phyloP scores from a whole-genome alignment of 176 grass and related monocot species.

The Triticum aestivum region DNA sequence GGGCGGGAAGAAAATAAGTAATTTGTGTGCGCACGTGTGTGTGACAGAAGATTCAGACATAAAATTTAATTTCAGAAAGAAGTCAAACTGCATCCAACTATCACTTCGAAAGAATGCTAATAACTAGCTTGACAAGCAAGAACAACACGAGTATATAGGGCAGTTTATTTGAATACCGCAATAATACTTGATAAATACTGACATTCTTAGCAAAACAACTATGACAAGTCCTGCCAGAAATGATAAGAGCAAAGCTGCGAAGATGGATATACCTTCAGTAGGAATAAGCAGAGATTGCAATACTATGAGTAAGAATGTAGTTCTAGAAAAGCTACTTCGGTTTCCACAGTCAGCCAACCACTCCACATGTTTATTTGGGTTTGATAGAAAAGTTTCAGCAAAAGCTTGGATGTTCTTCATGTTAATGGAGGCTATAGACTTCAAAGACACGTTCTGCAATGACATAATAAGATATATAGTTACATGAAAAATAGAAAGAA shows the following conservation, averaged over 20 bases:
- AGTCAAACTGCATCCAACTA: not conserved
- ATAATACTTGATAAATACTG: not conserved
- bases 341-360: conserved; percentile 72
- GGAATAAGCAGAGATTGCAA: conserved; percentile 57
- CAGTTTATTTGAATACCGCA: not conserved
- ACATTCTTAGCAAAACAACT: not conserved
- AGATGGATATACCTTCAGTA: conserved; percentile 54
- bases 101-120: conserved; percentile 1
- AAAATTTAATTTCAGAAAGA: conserved; percentile 2
- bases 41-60: conserved; percentile 7
- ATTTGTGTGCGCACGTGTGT: not conserved
- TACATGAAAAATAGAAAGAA: conserved; percentile 15
- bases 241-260: conserved; percentile 10
- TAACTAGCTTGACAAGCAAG: not conserved
- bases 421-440: conserved; percentile 63
- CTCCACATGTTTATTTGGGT: conserved; percentile 56
- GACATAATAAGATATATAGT: conserved; percentile 12
- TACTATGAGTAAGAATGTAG: conserved; percentile 66
- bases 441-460: conserved; percentile 58
- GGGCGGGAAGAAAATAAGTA: not conserved
- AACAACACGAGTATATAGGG: not conserved
- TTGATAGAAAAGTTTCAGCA: conserved; percentile 54
- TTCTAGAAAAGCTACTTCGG: conserved; percentile 54
- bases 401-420: conserved; percentile 73
- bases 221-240: conserved; percentile 18